A percentile compares a stretch with the other conserved stretches of the same genome.
Evolutionary conservation across 2,329 filamentous ascomycete species (phyloP).

Genomic region (Pyrenochaeta sp.): DNA sequence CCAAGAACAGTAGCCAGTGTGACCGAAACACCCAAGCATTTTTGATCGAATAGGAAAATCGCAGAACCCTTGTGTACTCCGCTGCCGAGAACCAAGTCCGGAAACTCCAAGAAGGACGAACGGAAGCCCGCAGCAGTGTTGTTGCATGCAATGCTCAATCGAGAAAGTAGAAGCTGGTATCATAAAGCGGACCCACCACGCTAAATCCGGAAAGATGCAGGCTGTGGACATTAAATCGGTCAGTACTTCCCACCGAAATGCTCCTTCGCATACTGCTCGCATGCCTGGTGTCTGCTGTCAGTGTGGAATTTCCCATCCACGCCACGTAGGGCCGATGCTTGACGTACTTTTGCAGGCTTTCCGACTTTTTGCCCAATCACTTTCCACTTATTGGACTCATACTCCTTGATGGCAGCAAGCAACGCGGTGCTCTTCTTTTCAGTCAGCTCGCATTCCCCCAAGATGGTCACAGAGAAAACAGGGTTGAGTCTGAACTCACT

Average conservation of each 20-base stretch:
- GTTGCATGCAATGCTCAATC: constrained; percentile 40
- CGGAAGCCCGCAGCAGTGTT: constrained; percentile 38
- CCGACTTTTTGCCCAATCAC: constrained; percentile 95
- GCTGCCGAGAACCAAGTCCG: constrained; percentile 33
- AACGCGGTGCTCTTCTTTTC: constrained; percentile 74
- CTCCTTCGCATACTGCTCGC: constrained; percentile 95
- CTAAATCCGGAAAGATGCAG: constrained; percentile 47
- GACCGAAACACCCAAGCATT: constrained; percentile 22
- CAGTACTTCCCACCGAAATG: constrained; percentile 73
- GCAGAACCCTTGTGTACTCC: constrained; percentile 29
- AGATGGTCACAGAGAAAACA: background rate
- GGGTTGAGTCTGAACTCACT: constrained; percentile 60
- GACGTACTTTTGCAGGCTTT: constrained; percentile 88
- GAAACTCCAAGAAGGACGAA: constrained; percentile 38
- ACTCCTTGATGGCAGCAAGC: constrained; percentile 95
- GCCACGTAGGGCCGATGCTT: constrained; percentile 13
- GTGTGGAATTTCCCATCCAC: constrained; percentile 10
- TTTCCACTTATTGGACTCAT: constrained; percentile 99
- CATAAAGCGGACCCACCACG: constrained; percentile 41
- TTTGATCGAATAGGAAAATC: constrained; percentile 26
- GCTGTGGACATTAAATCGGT: constrained; percentile 52
- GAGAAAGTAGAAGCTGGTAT: constrained; percentile 49
- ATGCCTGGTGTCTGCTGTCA: constrained; percentile 66
- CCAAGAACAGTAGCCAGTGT: constrained; percentile 13
- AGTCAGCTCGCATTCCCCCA: constrained; percentile 33